Evolutionary conservation across 2,329 filamentous ascomycete species (phyloP).

Genomic region (Fusarium drepaniforme): DNA sequence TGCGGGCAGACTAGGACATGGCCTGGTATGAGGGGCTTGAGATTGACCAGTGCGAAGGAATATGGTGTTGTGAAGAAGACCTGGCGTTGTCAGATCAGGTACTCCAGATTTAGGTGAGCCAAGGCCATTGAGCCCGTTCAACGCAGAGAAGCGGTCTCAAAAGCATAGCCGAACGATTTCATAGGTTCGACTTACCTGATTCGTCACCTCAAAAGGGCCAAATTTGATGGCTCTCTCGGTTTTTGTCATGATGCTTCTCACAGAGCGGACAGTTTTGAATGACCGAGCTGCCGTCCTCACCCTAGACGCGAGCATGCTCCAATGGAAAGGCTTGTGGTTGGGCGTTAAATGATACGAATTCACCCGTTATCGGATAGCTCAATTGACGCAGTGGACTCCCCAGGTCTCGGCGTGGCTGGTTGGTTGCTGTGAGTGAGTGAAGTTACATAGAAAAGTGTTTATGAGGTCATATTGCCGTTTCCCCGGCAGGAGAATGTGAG

Average conservation of each 20-base stretch:
- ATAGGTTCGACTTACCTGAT: constrained; percentile 66
- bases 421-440: background rate
- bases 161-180: background rate
- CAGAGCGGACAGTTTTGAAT: constrained; percentile 17
- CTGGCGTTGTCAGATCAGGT: constrained; percentile 57
- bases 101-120: background rate
- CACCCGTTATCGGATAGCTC: background rate
- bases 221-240: constrained; percentile 67
- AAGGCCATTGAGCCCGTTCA: background rate
- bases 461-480: constrained; percentile 38
- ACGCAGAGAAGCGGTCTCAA: background rate
- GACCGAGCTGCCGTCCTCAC: constrained; percentile 18
- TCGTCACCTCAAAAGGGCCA: constrained; percentile 80
- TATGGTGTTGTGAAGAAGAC: constrained; percentile 87
- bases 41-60: constrained; percentile 91
- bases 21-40: constrained; percentile 93
- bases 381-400: background rate
- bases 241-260: constrained; percentile 47
- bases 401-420: background rate
- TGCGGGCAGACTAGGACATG: constrained; percentile 92
- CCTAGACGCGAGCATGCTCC: constrained; percentile 39
- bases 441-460: constrained; percentile 10
- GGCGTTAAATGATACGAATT: background rate
- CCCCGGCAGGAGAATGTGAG: background rate
- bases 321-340: background rate